Percentiles rank a stretch among this genome's conserved stretches.
Evolutionary conservation across 345 rosid species (phyloP).

Genomic region (thale cress (Arabidopsis thaliana)): DNA sequence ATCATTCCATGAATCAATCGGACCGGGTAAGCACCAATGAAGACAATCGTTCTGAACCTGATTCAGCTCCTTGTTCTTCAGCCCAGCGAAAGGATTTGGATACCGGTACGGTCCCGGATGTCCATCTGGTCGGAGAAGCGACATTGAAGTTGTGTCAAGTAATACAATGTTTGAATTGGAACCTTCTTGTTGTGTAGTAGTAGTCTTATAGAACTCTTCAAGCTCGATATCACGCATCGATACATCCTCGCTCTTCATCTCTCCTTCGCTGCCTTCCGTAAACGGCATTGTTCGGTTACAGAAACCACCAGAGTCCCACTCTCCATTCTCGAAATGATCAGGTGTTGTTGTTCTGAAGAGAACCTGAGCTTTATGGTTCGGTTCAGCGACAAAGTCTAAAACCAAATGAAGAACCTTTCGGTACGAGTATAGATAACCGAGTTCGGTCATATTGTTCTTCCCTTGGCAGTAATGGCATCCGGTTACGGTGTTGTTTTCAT

Average conservation of each 20-base stretch:
- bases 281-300: slow-evolving; percentile 62
- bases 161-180: slow-evolving; percentile 61
- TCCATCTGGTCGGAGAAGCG: slow-evolving; percentile 82
- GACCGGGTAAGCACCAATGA: slow-evolving; percentile 99
- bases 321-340: slow-evolving; percentile 93
- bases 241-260: slow-evolving; percentile 56
- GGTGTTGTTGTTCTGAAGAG: slow-evolving; percentile 88
- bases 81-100: slow-evolving; percentile 59
- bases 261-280: slow-evolving; percentile 56
- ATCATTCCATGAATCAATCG: slow-evolving; percentile 87
- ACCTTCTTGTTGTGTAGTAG: slow-evolving; percentile 26
- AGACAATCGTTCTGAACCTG: slow-evolving; percentile 91
- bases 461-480: slow-evolving; percentile 91
- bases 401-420: slow-evolving; percentile 62
- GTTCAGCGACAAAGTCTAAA: slow-evolving; percentile 58
- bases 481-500: slow-evolving; percentile 59
- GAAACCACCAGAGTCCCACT: slow-evolving; percentile 90
- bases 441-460: slow-evolving; percentile 65
- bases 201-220: slow-evolving; percentile 56
- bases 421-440: slow-evolving; percentile 79
- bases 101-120: slow-evolving; percentile 94
- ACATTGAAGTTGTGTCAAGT: slow-evolving; percentile 72
- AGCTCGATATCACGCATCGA: slow-evolving; percentile 70
- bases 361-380: slow-evolving; percentile 65
- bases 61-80: slow-evolving; percentile 53